Conservation (phyloP, 192 early-diverging fungal species). For the Entomortierella parvispora region DNA sequence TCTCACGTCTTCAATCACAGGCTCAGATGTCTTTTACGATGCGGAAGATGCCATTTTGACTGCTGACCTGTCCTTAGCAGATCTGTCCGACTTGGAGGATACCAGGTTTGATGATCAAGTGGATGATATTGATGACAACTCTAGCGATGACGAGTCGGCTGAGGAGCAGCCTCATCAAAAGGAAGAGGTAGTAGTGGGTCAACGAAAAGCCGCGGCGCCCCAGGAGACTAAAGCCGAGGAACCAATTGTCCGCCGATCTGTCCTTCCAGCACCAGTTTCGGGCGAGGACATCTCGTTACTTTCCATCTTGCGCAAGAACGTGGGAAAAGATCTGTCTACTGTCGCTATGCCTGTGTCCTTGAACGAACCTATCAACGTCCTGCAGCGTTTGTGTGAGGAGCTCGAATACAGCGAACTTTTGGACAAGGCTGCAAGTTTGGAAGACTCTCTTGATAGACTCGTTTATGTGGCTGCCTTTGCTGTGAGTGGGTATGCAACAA, state of each 20-base stretch:
- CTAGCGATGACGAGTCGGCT: slow-evolving; percentile 60
- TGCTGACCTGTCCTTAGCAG: slow-evolving; percentile 52
- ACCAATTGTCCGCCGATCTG: slow-evolving; percentile 67
- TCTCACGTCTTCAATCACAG: slow-evolving; percentile 48
- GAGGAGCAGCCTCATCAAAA: slow-evolving; percentile 22
- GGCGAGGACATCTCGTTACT: slow-evolving; percentile 86
- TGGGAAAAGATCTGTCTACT: slow-evolving; percentile 95
- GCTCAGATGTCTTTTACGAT: slow-evolving; percentile 75
- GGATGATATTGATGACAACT: slow-evolving; percentile 52
- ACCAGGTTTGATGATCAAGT: slow-evolving; percentile 59
- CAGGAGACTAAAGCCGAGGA: not conserved
- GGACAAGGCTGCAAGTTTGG: slow-evolving; percentile 72
- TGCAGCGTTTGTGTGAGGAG: slow-evolving; percentile 96
- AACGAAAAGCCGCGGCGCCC: not conserved
- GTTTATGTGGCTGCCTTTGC: slow-evolving; percentile 88
- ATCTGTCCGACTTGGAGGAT: slow-evolving; percentile 59
- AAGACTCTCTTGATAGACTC: slow-evolving; percentile 81
- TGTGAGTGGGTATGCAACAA: slow-evolving; percentile 85
- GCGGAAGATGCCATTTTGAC: slow-evolving; percentile 69
- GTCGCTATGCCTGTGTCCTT: slow-evolving; percentile 96
- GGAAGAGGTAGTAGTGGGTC: slow-evolving; percentile 2
- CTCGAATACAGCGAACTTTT: slow-evolving; percentile 89
- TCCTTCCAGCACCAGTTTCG: slow-evolving; percentile 80
- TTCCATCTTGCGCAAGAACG: slow-evolving; percentile 91
- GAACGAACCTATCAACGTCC: slow-evolving; percentile 94